Base-by-base conservation (phyloP, 2,329 filamentous ascomycete genomes). In the Biscogniauxia sp. region DNA sequence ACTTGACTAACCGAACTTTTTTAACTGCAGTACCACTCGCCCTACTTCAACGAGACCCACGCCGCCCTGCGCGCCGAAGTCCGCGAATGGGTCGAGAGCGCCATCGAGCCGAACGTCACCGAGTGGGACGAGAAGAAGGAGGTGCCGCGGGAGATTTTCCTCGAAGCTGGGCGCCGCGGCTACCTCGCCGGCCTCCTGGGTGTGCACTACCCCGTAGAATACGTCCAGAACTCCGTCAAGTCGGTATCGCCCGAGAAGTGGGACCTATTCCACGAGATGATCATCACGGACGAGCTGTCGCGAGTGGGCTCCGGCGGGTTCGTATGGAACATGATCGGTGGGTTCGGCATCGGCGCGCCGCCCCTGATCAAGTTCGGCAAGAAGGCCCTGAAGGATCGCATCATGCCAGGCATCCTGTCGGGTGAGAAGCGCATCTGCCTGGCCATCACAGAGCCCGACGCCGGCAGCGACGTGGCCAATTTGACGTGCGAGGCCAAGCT, bases 201-300 rank as follows among this genome's bases (percentile, higher is more conserved):
- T 66, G 84, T 92, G 64, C 83, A 90, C 72, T 98, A 91, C 79
- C 93, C 92, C 15, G 85, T 83, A 61, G 80, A 96, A 68, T 88
- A 94, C 73, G 88, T 87, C 20, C 80, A 88, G 51, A 85, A 89
- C 73, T 80, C 83, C 5, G 85, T 97, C 69, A 86, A 90, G 78
- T 89, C 87, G 54, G 95, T 99, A 13, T 77, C 89, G 0, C 81
- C 91, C 0, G 92, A 97, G 79, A 89, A 95, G 75, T 99, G 94
- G 94, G 95, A 99, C 79, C 86, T 96, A 52, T 99, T 98, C 88
- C 95, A 99, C 79, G 95, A 99, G 83, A 85, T 98, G 86, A 84
- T 98, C 52, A 75, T 99, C 61, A 98, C 94, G 1, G 95, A 99
- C 69, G 95, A 99, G 83, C 80, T 99, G 52, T 96, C 92, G 49